Conservation (phyloP, 2,329 filamentous ascomycete species). For the Coleophoma crateriformis region DNA sequence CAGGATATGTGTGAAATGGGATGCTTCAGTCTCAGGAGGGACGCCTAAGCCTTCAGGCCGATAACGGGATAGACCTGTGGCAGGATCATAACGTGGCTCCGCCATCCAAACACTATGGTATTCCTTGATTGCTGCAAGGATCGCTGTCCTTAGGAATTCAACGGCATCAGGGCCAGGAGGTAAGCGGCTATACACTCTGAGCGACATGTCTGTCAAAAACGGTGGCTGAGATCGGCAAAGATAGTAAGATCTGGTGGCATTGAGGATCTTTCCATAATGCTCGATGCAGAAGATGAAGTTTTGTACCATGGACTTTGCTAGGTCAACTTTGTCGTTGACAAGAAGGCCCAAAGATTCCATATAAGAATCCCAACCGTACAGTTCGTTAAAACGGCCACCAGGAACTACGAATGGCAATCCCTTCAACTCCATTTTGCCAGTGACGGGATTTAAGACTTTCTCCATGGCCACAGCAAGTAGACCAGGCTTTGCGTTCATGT, state of each 20-base stretch:
- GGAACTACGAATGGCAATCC: constrained; percentile 96
- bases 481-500: constrained; percentile 82
- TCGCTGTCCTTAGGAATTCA: constrained; percentile 76
- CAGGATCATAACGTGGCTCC: constrained; percentile 39
- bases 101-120: constrained; percentile 26
- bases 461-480: constrained; percentile 88
- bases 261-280: constrained; percentile 97
- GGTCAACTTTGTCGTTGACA: constrained; percentile 75
- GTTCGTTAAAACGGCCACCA: constrained; percentile 93
- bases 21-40: constrained; percentile 49
- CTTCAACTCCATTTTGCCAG: constrained; percentile 63
- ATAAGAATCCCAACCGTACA: constrained; percentile 99
- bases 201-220: constrained; percentile 94
- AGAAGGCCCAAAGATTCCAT: constrained; percentile 93
- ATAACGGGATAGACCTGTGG: constrained; percentile 46
- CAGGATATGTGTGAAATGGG: constrained; percentile 43
- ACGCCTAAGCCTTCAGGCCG: constrained; percentile 46
- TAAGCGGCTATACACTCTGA: constrained; percentile 90
- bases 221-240: constrained; percentile 90
- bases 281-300: constrained; percentile 99
- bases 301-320: constrained; percentile 89
- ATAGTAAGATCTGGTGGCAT: constrained; percentile 95
- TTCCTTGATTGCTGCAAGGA: constrained; percentile 85
- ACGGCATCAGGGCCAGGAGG: constrained; percentile 70
- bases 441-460: constrained; percentile 59